Percentiles rank a stretch among this genome's conserved stretches.
phyloP scores from a whole-genome alignment of 1,284 basidiomycete genomes.

The Hymenochaete sp. region DNA sequence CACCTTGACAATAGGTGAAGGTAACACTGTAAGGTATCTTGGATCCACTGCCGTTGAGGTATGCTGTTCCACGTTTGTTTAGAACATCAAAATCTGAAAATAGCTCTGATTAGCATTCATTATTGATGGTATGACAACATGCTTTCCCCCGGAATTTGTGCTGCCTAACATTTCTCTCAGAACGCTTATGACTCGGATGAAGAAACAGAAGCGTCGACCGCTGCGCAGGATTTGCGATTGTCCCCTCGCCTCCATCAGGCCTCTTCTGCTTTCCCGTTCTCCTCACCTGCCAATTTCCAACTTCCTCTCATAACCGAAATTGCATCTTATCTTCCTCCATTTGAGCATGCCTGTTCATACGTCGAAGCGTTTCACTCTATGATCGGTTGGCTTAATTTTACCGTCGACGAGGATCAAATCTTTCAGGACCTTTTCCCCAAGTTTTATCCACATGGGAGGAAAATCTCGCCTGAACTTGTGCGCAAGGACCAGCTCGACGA shows the following conservation, averaged over 20 bases:
- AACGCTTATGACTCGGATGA: neutral
- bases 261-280: too few relatives aligned
- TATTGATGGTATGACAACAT: slow-evolving; percentile 3
- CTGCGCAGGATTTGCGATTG: too few relatives aligned
- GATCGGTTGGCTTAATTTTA: slow-evolving; percentile 17
- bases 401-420: slow-evolving; percentile 8
- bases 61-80: neutral
- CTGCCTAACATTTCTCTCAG: neutral
- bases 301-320: too few relatives aligned
- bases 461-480: neutral
- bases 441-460: slow-evolving; percentile 5
- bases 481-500: slow-evolving; percentile 11
- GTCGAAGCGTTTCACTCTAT: slow-evolving; percentile 19
- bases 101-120: slow-evolving; percentile 1
- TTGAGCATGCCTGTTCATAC: slow-evolving; percentile 18
- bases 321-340: slow-evolving; percentile 13
- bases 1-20: slow-evolving; percentile 6
- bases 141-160: too few relatives aligned
- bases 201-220: slow-evolving; percentile 1
- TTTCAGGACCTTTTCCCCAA: slow-evolving; percentile 6
- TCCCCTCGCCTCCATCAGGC: too few relatives aligned
- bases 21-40: slow-evolving; percentile 2
- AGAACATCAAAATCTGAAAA: neutral
- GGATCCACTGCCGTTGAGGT: slow-evolving; percentile 10
- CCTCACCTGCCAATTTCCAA: too few relatives aligned